These are phyloP conservation scores for Neurospora sp. DNA, from an alignment of 495 filamentous ascomycete species.

Conservation along the genomic window DNA sequence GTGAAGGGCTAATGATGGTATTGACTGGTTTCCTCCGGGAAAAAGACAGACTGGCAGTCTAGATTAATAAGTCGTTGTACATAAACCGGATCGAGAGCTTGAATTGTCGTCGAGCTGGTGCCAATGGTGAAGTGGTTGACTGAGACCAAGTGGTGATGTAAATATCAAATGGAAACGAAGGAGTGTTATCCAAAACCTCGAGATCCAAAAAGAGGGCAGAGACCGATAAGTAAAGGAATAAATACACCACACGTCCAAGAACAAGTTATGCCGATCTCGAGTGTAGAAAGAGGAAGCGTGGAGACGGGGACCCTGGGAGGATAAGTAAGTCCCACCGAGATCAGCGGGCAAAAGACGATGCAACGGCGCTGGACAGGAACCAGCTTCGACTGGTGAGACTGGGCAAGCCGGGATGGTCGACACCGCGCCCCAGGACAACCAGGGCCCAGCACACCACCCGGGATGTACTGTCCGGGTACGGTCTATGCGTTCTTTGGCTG, in stretches of 20 bases:
- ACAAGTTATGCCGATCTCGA: conserved; percentile 41
- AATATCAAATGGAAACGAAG: conserved; percentile 36
- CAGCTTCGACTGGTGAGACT: conserved; percentile 15
- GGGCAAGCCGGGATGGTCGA: conserved; percentile 6
- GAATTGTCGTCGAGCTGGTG: conserved; percentile 6
- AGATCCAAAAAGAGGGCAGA: conserved; percentile 35
- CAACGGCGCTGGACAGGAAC: conserved; percentile 26
- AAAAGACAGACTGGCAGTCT: conserved; percentile 41
- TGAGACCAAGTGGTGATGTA: conserved; percentile 9
- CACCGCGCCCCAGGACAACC: conserved; percentile 5
- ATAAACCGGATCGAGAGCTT: conserved; percentile 21
- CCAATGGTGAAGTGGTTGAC: conserved; percentile 2
- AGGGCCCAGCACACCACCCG: conserved; percentile 6
- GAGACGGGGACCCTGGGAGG: conserved; percentile 37
- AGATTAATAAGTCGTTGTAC: conserved; percentile 32
- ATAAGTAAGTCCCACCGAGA: conserved; percentile 38
- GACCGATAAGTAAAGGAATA: conserved; percentile 42
- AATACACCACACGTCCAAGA: conserved; percentile 38
- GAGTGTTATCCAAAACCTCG: conserved; percentile 34
- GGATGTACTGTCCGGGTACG: conserved; percentile 1
- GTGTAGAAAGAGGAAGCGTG: conserved; percentile 29
- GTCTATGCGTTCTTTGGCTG: not conserved
- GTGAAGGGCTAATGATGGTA: conserved; percentile 43
- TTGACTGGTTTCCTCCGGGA: conserved; percentile 28
- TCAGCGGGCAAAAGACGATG: conserved; percentile 30